Evolutionary conservation across 441 rosid genomes (phyloP).

Genomic region (Viola pubescens): DNA sequence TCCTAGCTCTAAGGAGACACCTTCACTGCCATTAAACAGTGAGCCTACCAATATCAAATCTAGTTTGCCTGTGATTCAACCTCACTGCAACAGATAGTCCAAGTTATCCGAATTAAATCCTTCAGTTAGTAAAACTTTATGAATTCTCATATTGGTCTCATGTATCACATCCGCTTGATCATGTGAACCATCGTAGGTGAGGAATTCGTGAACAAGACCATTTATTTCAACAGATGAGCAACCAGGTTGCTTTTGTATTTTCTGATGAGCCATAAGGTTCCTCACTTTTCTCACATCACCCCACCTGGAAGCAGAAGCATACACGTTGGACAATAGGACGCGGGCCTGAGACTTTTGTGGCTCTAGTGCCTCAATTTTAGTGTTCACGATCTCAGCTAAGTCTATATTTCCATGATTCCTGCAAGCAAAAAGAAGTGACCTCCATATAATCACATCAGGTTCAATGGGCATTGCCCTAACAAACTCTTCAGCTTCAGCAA

Average conservation of each 20-base stretch:
- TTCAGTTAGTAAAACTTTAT: slow-evolving; percentile 6
- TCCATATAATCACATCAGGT: slow-evolving; percentile 20
- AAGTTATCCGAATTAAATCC: background rate
- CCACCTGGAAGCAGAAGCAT: slow-evolving; percentile 18
- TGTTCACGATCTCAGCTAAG: slow-evolving; percentile 16
- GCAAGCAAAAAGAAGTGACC: slow-evolving; percentile 20
- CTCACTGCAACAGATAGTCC: background rate
- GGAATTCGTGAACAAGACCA: slow-evolving; percentile 16
- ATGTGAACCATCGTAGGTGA: slow-evolving; percentile 10
- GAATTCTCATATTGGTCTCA: slow-evolving; percentile 10
- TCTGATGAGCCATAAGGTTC: slow-evolving; percentile 1
- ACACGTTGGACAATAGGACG: slow-evolving; percentile 9
- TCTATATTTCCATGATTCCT: slow-evolving; percentile 13
- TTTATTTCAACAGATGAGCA: slow-evolving; percentile 18
- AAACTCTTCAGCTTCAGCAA: slow-evolving; percentile 17
- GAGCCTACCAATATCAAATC: too few species aligned
- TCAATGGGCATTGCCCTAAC: slow-evolving; percentile 17
- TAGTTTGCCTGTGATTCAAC: background rate
- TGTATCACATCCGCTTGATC: background rate
- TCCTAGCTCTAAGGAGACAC: too few species aligned
- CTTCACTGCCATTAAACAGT: too few species aligned
- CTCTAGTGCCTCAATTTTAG: slow-evolving; percentile 14
- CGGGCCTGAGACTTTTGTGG: slow-evolving; percentile 6
- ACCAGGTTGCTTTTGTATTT: slow-evolving; percentile 15
- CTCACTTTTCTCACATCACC: slow-evolving; percentile 12